A percentile compares a stretch with the other conserved stretches of the same genome.
These are phyloP conservation scores for Zostera marina DNA, from an alignment of 116 monocot species.

Conservation along the genomic window DNA sequence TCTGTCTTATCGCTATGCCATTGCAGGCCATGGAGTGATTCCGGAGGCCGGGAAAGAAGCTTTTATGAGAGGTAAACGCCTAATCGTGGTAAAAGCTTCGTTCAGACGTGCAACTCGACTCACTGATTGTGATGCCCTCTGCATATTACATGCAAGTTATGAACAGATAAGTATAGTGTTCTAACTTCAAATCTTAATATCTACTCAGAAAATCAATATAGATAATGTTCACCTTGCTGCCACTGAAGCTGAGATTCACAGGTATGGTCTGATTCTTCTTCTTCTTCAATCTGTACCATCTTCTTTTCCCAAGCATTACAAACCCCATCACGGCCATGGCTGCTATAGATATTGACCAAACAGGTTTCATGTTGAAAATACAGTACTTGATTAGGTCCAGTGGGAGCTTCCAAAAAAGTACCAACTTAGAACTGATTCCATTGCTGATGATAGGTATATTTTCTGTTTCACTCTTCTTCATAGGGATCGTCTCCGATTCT, in stretches of 20 bases:
- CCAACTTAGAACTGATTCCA: slow-evolving; percentile 17
- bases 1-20: slow-evolving; percentile 13
- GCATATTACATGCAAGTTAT: slow-evolving; percentile 7
- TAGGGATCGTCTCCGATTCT: background rate
- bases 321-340: slow-evolving; percentile 41
- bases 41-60: slow-evolving; percentile 11
- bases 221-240: slow-evolving; percentile 43
- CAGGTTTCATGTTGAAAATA: slow-evolving; percentile 29
- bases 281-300: slow-evolving; percentile 36
- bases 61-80: slow-evolving; percentile 13
- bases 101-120: slow-evolving; percentile 15
- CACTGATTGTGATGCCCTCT: slow-evolving; percentile 19
- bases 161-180: background rate
- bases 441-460: slow-evolving; percentile 2
- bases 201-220: background rate
- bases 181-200: background rate
- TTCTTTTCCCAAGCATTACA: slow-evolving; percentile 26
- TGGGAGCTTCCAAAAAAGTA: slow-evolving; percentile 50
- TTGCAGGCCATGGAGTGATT: slow-evolving; percentile 19
- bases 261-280: slow-evolving; percentile 19
- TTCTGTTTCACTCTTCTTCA: background rate
- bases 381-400: slow-evolving; percentile 45
- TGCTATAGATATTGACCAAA: slow-evolving; percentile 40
- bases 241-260: slow-evolving; percentile 15
- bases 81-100: slow-evolving; percentile 21